Evolutionary conservation across 2,329 filamentous ascomycete genomes (phyloP), one percentile per base, ranked within the genome.

Genomic region (Penicillium sp.): DNA sequence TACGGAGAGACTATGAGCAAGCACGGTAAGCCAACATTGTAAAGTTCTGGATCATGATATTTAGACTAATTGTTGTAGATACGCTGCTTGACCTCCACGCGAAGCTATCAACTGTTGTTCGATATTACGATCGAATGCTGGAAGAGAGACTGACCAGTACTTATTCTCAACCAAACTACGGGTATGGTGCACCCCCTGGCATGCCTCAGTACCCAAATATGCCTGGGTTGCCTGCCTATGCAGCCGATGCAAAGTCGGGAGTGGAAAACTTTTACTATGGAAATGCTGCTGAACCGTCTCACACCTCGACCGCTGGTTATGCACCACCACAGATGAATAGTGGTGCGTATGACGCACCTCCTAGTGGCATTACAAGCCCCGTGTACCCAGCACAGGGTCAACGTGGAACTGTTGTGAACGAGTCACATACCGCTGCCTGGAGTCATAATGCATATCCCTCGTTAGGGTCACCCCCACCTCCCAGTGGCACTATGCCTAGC

Each of bases 1-100:
- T 97, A 97, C 70, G 94, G 94, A 53, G 94, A 99, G 77, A 97
- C 94, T 0, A 97, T 99, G 94, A 97, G 94, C 83, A 99, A 99
- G 75, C 94, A 97, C 73, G 92, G 90, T 90, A 78, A 71, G 85
- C 76, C 26, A 11, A 40, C 26, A 43, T 46, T 45, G 6, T 9
- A 11, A 2, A 1, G 14, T 4, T 15, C n/a, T 18, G 25, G 4
- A 14, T 27, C 22, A 11, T 23, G 2, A 9, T 4, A 18, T 22
- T 27, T 5, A 20, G 4, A 26, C 43, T 52, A 29, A 46, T n/a
- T 15, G 18, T 3, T 14, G 8, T 58, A 94, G 92, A 99, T 72
- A 94, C 93, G 0, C 81, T 99, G 9, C 83, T 97, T 23, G 94
- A 99, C 72, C 80, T 99, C 0, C 94, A 99, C 71, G 89, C 92